A percentile compares a stretch with the other conserved stretches of the same genome.
Evolutionary conservation across 768 basidiomycete genomes (phyloP).

Genomic region (Leccinellum luteum): DNA sequence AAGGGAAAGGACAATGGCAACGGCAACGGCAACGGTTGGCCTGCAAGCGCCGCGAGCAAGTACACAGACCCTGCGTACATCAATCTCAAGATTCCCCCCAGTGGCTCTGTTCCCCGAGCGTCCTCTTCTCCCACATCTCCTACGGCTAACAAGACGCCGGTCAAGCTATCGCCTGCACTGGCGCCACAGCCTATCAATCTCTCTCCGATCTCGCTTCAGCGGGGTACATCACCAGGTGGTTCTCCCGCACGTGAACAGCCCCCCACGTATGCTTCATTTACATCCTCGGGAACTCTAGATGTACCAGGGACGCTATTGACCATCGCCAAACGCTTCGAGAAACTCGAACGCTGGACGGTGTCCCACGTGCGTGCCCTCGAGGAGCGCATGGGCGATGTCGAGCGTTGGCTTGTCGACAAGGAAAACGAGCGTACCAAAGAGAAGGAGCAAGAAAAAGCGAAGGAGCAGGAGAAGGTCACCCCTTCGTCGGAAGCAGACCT

Average conservation of each 20-base stretch:
- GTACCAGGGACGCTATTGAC: slow-evolving; percentile 69
- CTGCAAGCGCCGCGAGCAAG: slow-evolving; percentile 49
- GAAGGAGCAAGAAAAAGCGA: slow-evolving; percentile 37
- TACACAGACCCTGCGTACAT: slow-evolving; percentile 55
- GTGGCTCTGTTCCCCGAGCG: slow-evolving; percentile 45
- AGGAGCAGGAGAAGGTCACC: slow-evolving; percentile 4
- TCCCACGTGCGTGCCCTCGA: slow-evolving; percentile 87
- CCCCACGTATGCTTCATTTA: slow-evolving; percentile 78
- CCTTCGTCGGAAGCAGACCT: slow-evolving; percentile 38
- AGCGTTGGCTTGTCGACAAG: slow-evolving; percentile 84
- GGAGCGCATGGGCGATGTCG: slow-evolving; percentile 90
- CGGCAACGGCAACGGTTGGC: slow-evolving; percentile 56
- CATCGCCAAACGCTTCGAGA: slow-evolving; percentile 78
- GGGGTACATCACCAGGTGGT: slow-evolving; percentile 38
- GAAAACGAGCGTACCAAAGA: slow-evolving; percentile 53
- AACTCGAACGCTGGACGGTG: slow-evolving; percentile 87
- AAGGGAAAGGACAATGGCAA: slow-evolving; percentile 35
- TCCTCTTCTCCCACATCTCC: slow-evolving; percentile 58
- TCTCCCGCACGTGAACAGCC: slow-evolving; percentile 47
- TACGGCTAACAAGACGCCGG: slow-evolving; percentile 43
- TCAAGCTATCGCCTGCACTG: slow-evolving; percentile 34
- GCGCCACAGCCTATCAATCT: slow-evolving; percentile 48
- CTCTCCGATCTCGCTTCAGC: slow-evolving; percentile 63
- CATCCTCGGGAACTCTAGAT: slow-evolving; percentile 66
- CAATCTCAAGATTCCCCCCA: slow-evolving; percentile 53